phyloP scores from a whole-genome alignment of 202 grass and related monocot species.

The Saccharum hybrid region DNA sequence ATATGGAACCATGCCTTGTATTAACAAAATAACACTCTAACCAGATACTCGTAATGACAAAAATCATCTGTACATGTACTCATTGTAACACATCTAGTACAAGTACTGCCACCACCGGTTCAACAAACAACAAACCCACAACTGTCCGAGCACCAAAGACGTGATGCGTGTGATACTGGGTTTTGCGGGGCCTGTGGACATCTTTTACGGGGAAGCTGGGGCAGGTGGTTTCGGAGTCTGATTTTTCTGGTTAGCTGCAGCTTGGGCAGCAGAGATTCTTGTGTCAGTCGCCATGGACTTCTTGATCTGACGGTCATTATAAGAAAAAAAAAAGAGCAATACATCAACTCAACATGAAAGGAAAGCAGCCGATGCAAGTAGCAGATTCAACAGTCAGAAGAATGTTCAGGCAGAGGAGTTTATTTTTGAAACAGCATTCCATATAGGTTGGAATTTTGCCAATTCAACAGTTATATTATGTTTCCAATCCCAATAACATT shows the following conservation, averaged over 20 bases:
- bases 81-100: neutral
- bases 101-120: neutral
- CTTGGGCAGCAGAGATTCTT: constrained; percentile 54
- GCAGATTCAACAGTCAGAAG: constrained; percentile 11
- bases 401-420: neutral
- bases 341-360: constrained; percentile 30
- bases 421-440: neutral
- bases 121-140: neutral
- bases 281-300: constrained; percentile 67
- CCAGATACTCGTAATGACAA: neutral
- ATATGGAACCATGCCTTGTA: neutral
- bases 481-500: constrained; percentile 1
- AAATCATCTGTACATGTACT: constrained; percentile 20
- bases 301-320: constrained; percentile 55
- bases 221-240: constrained; percentile 61
- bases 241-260: constrained; percentile 60
- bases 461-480: constrained; percentile 8
- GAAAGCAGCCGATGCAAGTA: neutral
- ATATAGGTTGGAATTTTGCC: neutral
- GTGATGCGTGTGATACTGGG: neutral
- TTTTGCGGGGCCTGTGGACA: neutral
- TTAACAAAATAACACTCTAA: neutral
- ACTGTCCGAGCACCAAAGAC: constrained; percentile 1
- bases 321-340: neutral
- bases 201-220: constrained; percentile 58